phyloP scores from a whole-genome alignment of 805 yeast species.

The Monosporozyma aquatica region DNA sequence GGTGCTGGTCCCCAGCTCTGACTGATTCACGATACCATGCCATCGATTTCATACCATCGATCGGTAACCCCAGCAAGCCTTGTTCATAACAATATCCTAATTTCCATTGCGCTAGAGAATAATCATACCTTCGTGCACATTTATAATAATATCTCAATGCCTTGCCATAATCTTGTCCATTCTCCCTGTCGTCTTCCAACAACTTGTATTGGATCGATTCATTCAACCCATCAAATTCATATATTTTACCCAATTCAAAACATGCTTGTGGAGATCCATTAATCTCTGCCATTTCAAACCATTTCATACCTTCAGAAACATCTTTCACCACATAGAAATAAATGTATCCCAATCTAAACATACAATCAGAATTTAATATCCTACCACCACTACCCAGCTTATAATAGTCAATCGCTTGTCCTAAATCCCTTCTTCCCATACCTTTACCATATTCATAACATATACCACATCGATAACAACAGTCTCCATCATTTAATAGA shows the following conservation, averaged over 20 bases:
- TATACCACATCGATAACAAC: constrained; percentile 61
- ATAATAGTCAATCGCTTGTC: constrained; percentile 45
- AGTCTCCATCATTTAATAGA: constrained; percentile 45
- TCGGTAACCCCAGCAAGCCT: constrained; percentile 46
- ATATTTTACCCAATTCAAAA: constrained; percentile 48
- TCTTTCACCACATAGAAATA: constrained; percentile 18
- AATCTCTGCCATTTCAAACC: constrained; percentile 43
- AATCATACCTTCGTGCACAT: constrained; percentile 49
- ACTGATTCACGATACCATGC: constrained; percentile 73
- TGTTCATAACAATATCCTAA: constrained; percentile 67
- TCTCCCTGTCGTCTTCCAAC: not conserved
- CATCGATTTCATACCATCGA: constrained; percentile 50
- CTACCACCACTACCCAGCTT: constrained; percentile 51
- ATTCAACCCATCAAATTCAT: constrained; percentile 38
- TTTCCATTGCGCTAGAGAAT: constrained; percentile 60
- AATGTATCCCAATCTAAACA: constrained; percentile 55
- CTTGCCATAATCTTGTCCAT: not conserved
- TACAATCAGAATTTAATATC: constrained; percentile 49
- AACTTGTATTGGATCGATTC: constrained; percentile 13
- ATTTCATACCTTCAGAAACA: constrained; percentile 33
- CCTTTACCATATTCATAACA: constrained; percentile 45
- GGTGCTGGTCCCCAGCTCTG: constrained; percentile 26
- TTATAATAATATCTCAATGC: constrained; percentile 47
- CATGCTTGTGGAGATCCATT: constrained; percentile 43
- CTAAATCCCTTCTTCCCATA: constrained; percentile 44